These are phyloP conservation scores for Aspergillus aculeatinus DNA, from an alignment of 2,329 filamentous ascomycete genomes.

Conservation along the genomic window DNA sequence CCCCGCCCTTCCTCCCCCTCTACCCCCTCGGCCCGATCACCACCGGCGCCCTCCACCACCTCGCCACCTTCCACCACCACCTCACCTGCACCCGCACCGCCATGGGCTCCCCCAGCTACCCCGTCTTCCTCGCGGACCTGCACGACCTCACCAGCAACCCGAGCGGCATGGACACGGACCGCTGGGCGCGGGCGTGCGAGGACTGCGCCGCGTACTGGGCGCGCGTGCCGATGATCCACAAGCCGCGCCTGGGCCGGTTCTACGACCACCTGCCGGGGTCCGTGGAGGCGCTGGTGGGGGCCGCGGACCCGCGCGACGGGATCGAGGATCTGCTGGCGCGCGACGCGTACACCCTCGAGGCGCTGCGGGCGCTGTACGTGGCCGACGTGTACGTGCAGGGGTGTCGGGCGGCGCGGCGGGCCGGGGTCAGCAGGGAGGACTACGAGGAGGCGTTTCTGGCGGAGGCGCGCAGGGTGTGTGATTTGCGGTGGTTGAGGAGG, in stretches of 20 bases:
- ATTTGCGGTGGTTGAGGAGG: neutral
- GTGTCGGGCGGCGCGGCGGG: neutral
- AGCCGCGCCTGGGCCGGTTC: neutral
- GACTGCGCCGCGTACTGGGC: neutral
- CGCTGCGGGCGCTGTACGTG: neutral
- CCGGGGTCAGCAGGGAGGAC: neutral
- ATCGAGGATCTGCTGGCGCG: neutral
- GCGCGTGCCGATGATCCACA: too few relatives aligned
- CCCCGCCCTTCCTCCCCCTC: neutral
- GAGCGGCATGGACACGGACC: neutral
- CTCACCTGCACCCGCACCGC: neutral
- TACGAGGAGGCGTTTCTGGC: neutral
- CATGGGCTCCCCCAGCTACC: neutral
- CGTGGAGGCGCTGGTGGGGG: too few relatives aligned
- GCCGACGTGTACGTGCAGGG: neutral
- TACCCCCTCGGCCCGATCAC: neutral
- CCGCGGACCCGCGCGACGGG: neutral
- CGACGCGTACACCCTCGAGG: neutral
- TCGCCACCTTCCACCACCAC: neutral
- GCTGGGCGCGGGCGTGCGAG: neutral
- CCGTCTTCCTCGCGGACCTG: neutral
- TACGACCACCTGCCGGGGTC: neutral
- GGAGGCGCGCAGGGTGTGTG: neutral
- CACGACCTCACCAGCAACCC: neutral
- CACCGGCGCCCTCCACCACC: neutral